Evolutionary conservation across 2,329 filamentous ascomycete species (phyloP), one percentile per base, ranked within the genome.

Genomic region (Colletotrichum euphorbiae): DNA sequence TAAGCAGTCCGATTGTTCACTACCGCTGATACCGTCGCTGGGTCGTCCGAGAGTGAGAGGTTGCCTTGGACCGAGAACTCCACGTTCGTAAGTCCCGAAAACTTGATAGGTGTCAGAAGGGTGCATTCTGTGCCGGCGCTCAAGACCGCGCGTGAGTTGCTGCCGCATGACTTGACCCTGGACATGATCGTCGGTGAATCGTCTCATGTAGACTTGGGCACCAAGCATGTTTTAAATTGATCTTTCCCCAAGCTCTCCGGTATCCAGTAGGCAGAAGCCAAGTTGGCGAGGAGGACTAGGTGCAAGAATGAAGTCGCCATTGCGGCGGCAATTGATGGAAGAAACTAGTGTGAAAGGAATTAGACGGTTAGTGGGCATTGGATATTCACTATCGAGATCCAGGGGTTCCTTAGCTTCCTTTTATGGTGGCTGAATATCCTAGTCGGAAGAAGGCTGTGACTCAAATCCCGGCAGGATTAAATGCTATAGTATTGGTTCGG

Each of bases 181-280:
- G 62, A 66, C 1, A 40, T 3, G 9, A 66, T 66, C 12, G 40
- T 31, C 3, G 62, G 62, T 2, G 62, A 45, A n/a, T 46, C 62
- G 8, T 66, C 62, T 28, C 62, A 56, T 2, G 31, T 33, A 15
- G 62, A 51, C 40, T 66, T 62, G 1, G 62, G 62, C 12, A 66
- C 62, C 3, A 66, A 48, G n/a, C 62, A 66, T 19, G 56, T 66
- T 31, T 62, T 66, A 56, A 66, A 66, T 3, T 55, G 31, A 15
- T 36, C 33, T 6, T 59, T 57, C 19, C 43, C 17, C 43, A 66
- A 21, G 2, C 55, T 61, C 43, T 66, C 62, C 48, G 62, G 62
- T 12, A 66, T n/a, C 62, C 62, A 66, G 31, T 66, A 66, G 17
- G 24, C 62, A 4, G 62, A 61, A 3, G 56, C 62, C 31, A 46